Base-by-base conservation (phyloP, 768 basidiomycete genomes). In the Auriscalpium orientale region DNA sequence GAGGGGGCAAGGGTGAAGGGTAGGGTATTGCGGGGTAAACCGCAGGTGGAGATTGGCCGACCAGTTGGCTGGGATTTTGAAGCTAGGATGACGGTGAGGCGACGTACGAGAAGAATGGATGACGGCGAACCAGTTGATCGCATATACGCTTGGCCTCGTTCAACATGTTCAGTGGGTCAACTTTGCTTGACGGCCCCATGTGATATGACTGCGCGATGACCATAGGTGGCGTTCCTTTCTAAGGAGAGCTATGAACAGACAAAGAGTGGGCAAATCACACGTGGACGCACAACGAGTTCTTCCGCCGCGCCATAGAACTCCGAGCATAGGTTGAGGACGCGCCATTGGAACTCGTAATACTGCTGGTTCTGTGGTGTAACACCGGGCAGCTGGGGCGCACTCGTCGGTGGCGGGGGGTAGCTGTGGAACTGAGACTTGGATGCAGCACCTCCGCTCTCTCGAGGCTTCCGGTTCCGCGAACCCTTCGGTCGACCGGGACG, bases 331-430 rank as follows among this genome's bases (percentile, higher is more conserved):
- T 89, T 89, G 56, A 91, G 68, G 43, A 89, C 81, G 53, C 87
- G 82, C 89, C 89, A 91, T 67, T 91, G 89, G 64, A 91, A 91
- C 65, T 91, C 87, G 68, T 88, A 89, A 68, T 88, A 90, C 64
- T 84, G 82, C 59, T 88, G 84, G 66, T 87, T 87, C 60, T 84
- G 81, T 3, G 82, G 73, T 55, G 79, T 80, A 22, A 83, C 72
- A 46, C 75, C 76, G n/a, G 71, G 63, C 22, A 64, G 54, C 38
- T 60, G 61, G 7, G 66, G 66, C 10, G 63, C 65, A 12, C 79
- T 48, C 36, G 46, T 54, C 21, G 60, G 61, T 6, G 59, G 57
- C 8, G 54, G 54, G 16, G 61, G 49, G 35, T 60, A 62, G 18
- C 53, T 62, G 43, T 58, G 61, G 22, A 62, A 62, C 72, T 22